Evolutionary conservation across 176 grass and related monocot species (phyloP).

Genomic region (Oryza officinalis): DNA sequence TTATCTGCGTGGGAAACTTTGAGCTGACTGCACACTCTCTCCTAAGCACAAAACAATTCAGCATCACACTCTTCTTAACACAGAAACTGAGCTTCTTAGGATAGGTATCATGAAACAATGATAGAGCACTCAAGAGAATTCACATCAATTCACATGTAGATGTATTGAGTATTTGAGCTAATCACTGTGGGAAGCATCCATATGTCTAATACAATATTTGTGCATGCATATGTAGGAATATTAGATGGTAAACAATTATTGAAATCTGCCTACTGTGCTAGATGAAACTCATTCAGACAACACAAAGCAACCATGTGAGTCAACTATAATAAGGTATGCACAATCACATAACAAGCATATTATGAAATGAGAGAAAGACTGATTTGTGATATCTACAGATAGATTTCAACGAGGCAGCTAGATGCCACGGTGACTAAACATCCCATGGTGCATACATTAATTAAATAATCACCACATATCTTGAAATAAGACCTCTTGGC

Average conservation of each 20-base stretch:
- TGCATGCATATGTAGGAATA: background rate
- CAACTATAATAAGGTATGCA: background rate
- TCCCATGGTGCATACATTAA: background rate
- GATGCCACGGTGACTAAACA: background rate
- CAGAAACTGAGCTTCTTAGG: background rate
- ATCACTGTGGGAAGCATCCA: background rate
- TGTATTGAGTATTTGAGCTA: background rate
- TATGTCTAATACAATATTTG: background rate
- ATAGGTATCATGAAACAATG: background rate
- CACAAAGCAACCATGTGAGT: background rate
- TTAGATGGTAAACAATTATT: background rate
- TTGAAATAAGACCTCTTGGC: background rate
- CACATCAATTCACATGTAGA: background rate
- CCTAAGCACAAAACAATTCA: background rate
- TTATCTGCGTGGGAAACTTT: background rate
- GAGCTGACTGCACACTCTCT: background rate
- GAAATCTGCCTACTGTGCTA: background rate
- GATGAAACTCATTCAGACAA: background rate
- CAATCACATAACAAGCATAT: background rate
- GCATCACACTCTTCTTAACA: background rate
- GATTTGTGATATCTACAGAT: conserved; percentile 4
- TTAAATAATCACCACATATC: background rate
- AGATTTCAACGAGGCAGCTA: background rate
- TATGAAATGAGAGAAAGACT: background rate
- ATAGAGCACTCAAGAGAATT: conserved; percentile 3